A percentile compares a stretch with the other conserved stretches of the same genome.
Conservation (phyloP, 768 basidiomycete species). For the Amanita pseudoporphyria region DNA sequence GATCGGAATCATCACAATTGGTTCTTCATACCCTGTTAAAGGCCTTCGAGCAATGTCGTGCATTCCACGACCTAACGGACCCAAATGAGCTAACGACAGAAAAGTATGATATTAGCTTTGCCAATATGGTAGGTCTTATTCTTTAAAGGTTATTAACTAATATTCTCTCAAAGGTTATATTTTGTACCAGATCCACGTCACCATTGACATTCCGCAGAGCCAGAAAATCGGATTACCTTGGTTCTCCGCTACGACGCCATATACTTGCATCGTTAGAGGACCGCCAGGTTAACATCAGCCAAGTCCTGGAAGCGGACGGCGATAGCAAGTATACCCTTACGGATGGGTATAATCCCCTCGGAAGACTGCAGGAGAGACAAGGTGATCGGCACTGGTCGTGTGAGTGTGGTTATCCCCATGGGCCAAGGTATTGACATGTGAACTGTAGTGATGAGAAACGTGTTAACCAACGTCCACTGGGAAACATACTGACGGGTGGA, state of each 20-base stretch:
- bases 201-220: conserved; percentile 53
- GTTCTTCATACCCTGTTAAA: conserved; percentile 61
- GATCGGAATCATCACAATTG: conserved; percentile 51
- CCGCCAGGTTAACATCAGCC: conserved; percentile 44
- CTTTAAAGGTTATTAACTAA: neutral
- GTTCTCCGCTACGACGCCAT: conserved; percentile 55
- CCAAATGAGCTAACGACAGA: conserved; percentile 27
- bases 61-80: conserved; percentile 63
- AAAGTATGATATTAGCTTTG: conserved; percentile 39
- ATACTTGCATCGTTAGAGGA: conserved; percentile 41
- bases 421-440: conserved; percentile 3
- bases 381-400: conserved; percentile 70
- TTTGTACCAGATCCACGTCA: conserved; percentile 55
- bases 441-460: conserved; percentile 61
- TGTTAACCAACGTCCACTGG: conserved; percentile 68
- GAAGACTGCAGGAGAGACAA: conserved; percentile 54
- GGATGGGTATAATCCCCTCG: conserved; percentile 54
- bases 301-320: conserved; percentile 28
- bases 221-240: conserved; percentile 47
- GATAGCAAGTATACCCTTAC: conserved; percentile 45
- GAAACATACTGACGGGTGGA: conserved; percentile 74
- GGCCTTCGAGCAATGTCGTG: conserved; percentile 72
- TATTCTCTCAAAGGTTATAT: conserved; percentile 52
- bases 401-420: conserved; percentile 26
- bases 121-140: conserved; percentile 62